Evolutionary conservation across 306 rosid species (phyloP), one percentile per base, ranked within the genome.

Genomic region (Chamaecrista fasciculata): DNA sequence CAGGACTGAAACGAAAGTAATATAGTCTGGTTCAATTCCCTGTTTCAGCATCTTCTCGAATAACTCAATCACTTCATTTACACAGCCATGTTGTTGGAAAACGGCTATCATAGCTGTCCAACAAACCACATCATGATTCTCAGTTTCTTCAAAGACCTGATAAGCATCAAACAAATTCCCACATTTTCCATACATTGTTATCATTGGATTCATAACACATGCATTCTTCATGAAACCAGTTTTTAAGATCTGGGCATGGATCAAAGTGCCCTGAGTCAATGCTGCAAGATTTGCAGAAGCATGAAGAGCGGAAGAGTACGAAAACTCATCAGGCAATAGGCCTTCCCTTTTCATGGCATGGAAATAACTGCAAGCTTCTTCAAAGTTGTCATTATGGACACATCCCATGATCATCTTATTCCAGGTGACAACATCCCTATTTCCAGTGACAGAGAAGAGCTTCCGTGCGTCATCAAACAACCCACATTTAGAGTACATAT

Each of bases 81-180:
- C 82, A 11, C 81, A 80, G 40, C 93, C 89, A 46, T 87, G 93
- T 47, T 84, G 89, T 76, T 87, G 89, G 55, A 44, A 82, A 63
- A 78, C 87, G 19, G 87, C 76, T 52, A 87, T 85, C 76, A 84
- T 84, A 20, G 89, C 83, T 8, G 93, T 80, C 93, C 93, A 87
- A 76, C 83, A 84, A 79, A 84, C 76, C 79, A 84, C 84, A 66
- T 79, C 78, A 71, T 58, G 64, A 23, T 73, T 79, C 71, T 76
- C 52, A 29, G 60, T 80, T 64, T 82, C 83, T 47, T 81, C 60
- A 31, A 84, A 87, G 36, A 78, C 77, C 9, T 9, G 24, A 58
- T 70, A 73, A 64, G 86, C 83, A 76, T 84, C 86, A 11, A 64
- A 66, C 80, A 87, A 48, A 72, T 70, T 76, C 69, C 89, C 84